These are phyloP conservation scores for Brassica hybrid DNA, from an alignment of 441 rosid species.

Conservation along the genomic window DNA sequence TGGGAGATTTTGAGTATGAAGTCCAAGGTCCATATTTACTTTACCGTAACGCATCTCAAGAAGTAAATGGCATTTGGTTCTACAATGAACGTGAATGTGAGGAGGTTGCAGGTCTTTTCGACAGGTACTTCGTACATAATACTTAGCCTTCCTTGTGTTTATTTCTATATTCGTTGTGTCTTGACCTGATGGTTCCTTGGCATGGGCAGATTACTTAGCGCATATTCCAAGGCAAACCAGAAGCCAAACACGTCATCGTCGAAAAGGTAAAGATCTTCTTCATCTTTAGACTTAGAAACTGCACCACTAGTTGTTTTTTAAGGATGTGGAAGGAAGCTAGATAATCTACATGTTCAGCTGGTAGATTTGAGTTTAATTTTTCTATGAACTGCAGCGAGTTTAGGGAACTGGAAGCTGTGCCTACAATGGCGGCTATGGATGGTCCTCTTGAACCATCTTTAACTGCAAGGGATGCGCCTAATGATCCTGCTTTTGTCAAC, in stretches of 20 bases:
- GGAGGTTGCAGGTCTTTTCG: too few relatives aligned
- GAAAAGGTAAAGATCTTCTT: conserved; percentile 55
- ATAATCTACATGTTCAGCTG: background rate
- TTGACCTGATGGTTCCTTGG: conserved; percentile 33
- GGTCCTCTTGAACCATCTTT: conserved; percentile 89
- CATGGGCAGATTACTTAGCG: conserved; percentile 71
- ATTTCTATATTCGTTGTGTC: conserved; percentile 10
- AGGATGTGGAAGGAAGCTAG: background rate
- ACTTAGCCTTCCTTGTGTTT: background rate
- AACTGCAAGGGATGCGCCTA: conserved; percentile 58
- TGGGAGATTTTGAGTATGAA: too few relatives aligned
- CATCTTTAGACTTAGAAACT: conserved; percentile 6
- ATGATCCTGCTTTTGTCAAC: conserved; percentile 82
- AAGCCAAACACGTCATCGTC: conserved; percentile 66
- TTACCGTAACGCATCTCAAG: too few relatives aligned
- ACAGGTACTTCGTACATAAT: too few relatives aligned
- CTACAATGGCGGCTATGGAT: conserved; percentile 87
- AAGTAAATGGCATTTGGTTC: too few relatives aligned
- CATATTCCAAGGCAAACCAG: conserved; percentile 84
- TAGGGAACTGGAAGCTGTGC: conserved; percentile 92
- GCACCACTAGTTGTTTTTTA: background rate
- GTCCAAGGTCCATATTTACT: too few relatives aligned
- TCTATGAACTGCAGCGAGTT: conserved; percentile 61
- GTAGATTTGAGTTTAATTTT: background rate
- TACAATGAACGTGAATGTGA: too few relatives aligned